Base-by-base conservation (phyloP, 352 stramenopile genomes). In the Phytophthora pseudosyringae region DNA sequence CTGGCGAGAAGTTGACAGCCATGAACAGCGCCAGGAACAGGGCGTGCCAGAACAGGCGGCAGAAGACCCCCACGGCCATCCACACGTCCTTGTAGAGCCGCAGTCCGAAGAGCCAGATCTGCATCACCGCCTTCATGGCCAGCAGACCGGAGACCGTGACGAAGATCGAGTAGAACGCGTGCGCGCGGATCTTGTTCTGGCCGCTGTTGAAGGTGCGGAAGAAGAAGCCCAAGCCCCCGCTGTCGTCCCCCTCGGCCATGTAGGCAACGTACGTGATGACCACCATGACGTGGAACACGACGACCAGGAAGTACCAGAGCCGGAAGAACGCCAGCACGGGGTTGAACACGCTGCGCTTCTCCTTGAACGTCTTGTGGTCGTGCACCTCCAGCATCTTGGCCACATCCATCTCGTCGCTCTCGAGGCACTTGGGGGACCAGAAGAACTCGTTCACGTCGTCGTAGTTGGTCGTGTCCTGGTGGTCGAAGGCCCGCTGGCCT, bases 371-470 rank as follows among this genome's bases (percentile, higher is more conserved):
- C 80, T 96, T 96, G n/a, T 69, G 64, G 49, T 92, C 86, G 28
- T 80, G 69, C 29, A 88, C 72, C 18, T 72, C 67, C 33, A 94
- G 54, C 53, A 78, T 73, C n/a, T 82, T 60, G 0, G 86, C 83
- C 16, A 96, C 80, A 46, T 83, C 88, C 41, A 79, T 68, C 49
- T 91, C 83, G 44, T 93, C 78, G 44, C 84, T 87, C 8, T 88
- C 69, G 3, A 95, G 79, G 59, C 88, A 96, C 26, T 67, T 49
- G 0, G 40, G 10, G 1, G 64, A 88, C 88, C 88, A 96, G 54
- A 96, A 96, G 67, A 93, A 96, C 69, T 96, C 88, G 70, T 96
- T 96, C 16, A 96, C 68, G 36, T 96, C 88, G 63, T 96, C 88
- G 54, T 96, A 96, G 65, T 96, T 96, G 39, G 73, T 92, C 12